Base-by-base conservation (phyloP, 2,329 filamentous ascomycete genomes). In the Ophioceras dolichostomum region DNA sequence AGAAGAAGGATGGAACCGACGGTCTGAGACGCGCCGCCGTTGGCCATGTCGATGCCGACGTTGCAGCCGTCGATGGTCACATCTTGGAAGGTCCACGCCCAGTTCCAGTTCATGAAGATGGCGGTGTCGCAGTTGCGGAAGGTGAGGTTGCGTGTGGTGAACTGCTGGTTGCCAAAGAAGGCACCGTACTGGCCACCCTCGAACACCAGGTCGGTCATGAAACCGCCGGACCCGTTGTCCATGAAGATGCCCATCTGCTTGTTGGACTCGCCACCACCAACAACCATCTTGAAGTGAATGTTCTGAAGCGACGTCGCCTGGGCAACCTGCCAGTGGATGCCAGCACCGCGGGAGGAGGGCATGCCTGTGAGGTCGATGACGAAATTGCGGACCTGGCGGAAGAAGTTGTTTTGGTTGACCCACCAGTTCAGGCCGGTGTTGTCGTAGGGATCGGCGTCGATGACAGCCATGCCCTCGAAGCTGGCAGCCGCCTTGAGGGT, bases 41-140 rank as follows among this genome's bases (percentile, higher is more conserved):
- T 73, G 37, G 79, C 73, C 76, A 94, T 85, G 59, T 93, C 82
- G 44, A 93, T 64, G 39, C 83, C 86, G 28, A 88, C 60, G n/a
- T 65, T 62, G 53, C 80, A 84, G 54, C 80, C 76, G 56, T 85
- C 77, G 59, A 93, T 83, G 32, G 62, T 70, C 27, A 93, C 48
- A 26, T 74, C 81, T 54, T 89, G 85, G 60, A 91, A 75, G 32
- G 79, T 76, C 80, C 83, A 93, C 14, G 77, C 67, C 86, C 86
- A 94, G 63, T 89, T 84, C 86, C 86, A 94, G 66, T 87, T 87
- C 77, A 91, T 82, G 61, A 74, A 85, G 45, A 94, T 76, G 43
- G 83, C 86, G 2, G 84, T 93, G 52, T 84, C 71, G 65, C 83
- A 88, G 57, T 73, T 70, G 55, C 83, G 84, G 69, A 93, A 93